phyloP scores from a whole-genome alignment of 2,329 filamentous ascomycete genomes.

The Chaetothyriales sp. region DNA sequence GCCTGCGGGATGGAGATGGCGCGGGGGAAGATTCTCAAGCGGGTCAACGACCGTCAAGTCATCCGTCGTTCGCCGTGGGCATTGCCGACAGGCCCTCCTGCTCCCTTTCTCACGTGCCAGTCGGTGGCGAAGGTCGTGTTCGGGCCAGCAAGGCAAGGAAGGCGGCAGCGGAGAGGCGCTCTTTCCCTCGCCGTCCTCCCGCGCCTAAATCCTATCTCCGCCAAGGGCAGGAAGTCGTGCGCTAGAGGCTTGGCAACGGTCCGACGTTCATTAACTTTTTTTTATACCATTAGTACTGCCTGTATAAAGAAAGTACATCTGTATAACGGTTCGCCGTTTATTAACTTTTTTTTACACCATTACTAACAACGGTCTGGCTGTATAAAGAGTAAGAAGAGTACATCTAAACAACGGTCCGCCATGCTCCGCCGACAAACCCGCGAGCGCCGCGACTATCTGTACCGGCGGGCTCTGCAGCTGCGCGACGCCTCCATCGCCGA shows the following conservation, averaged over 20 bases:
- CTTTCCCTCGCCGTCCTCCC: background rate
- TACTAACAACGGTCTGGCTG: no score
- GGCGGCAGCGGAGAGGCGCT: background rate
- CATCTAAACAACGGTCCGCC: background rate
- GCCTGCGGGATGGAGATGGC: background rate
- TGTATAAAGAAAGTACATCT: no score
- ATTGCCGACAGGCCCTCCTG: background rate
- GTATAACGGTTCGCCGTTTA: background rate
- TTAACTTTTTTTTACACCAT: no score
- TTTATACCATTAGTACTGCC: no score
- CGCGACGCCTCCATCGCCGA: conserved; percentile 86
- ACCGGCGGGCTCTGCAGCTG: conserved; percentile 73
- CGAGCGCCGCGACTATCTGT: conserved; percentile 75
- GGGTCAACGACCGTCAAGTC: background rate
- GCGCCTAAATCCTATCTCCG: background rate
- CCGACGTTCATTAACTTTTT: no score
- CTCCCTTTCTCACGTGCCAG: background rate
- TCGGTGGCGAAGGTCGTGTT: background rate
- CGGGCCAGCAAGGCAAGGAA: background rate
- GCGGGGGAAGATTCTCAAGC: background rate
- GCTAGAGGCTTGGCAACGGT: no score
- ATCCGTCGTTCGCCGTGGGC: background rate
- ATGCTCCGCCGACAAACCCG: conserved; percentile 55
- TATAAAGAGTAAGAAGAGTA: background rate
- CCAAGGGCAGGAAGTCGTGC: no score